Conservation (phyloP, 345 rosid genomes). For the Arabis hirsuta region DNA sequence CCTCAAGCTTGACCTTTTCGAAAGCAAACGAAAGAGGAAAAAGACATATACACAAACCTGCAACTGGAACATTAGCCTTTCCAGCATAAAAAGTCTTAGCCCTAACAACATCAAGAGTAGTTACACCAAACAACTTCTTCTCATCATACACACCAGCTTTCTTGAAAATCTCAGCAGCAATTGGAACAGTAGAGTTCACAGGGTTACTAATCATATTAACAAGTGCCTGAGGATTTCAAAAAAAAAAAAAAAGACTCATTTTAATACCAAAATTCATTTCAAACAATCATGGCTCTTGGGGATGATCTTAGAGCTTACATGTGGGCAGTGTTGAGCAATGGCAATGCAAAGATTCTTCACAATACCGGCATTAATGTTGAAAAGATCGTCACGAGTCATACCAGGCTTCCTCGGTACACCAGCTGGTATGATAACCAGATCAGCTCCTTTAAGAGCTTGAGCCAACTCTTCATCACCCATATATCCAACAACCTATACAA, state of each 20-base stretch:
- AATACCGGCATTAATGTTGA: conserved; percentile 70
- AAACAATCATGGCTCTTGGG: too few species aligned
- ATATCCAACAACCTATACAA: conserved; percentile 46
- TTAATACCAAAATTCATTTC: neutral
- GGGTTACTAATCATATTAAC: conserved; percentile 82
- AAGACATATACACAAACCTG: conserved; percentile 28
- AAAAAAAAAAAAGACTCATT: neutral
- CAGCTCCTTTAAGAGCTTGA: conserved; percentile 59
- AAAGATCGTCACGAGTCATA: conserved; percentile 79
- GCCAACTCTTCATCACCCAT: conserved; percentile 51
- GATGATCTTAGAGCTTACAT: conserved; percentile 38
- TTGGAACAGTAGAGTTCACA: conserved; percentile 79
- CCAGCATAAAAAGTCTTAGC: conserved; percentile 80
- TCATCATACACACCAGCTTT: conserved; percentile 73
- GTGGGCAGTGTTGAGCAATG: conserved; percentile 64
- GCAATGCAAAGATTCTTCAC: conserved; percentile 55
- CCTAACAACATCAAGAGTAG: conserved; percentile 77
- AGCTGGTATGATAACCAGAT: conserved; percentile 70
- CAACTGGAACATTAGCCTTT: conserved; percentile 51
- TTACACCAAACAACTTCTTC: conserved; percentile 71
- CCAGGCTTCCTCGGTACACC: conserved; percentile 84
- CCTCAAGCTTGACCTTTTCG: too few species aligned
- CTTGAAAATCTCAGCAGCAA: conserved; percentile 80
- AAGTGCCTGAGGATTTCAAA: conserved; percentile 54
- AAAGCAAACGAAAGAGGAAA: neutral